phyloP scores from a whole-genome alignment of 1,284 basidiomycete species.

The Apiotrichum gamsii region DNA sequence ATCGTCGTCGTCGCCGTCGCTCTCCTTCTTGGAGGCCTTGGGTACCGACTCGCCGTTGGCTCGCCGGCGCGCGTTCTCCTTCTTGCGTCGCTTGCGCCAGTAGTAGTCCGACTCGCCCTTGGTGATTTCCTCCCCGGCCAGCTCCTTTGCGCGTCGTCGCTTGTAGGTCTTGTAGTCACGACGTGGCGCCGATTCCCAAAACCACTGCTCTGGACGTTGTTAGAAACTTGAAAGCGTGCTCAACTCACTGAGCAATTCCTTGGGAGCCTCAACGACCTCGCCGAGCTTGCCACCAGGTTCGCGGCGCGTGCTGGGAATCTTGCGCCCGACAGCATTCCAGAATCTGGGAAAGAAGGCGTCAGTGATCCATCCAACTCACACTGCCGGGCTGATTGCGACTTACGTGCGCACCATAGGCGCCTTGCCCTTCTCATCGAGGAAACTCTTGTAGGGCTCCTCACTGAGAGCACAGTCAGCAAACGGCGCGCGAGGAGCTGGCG shows the following conservation, averaged over 20 bases:
- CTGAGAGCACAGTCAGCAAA: too few relatives aligned
- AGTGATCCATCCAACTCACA: too few relatives aligned
- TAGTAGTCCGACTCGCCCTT: conserved; percentile 35
- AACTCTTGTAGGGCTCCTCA: conserved; percentile 9
- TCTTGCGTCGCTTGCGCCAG: conserved; percentile 13
- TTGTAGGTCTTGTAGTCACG: conserved; percentile 21
- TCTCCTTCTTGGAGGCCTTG: neutral
- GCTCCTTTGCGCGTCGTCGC: conserved; percentile 22
- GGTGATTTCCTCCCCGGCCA: conserved; percentile 7
- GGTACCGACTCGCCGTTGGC: neutral
- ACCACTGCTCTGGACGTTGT: conserved; percentile 18
- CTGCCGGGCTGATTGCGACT: too few relatives aligned
- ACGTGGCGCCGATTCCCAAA: conserved; percentile 12
- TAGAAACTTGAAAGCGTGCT: neutral
- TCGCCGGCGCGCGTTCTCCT: conserved; percentile 1
- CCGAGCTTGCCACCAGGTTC: conserved; percentile 17
- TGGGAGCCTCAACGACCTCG: conserved; percentile 18
- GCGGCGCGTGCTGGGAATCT: conserved; percentile 1
- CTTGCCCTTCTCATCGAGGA: conserved; percentile 6
- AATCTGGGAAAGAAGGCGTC: too few relatives aligned
- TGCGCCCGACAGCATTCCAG: conserved; percentile 17
- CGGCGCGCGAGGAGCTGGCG: too few relatives aligned
- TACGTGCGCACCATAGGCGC: conserved; percentile 9
- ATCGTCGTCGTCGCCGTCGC: neutral
- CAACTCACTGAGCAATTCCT: conserved; percentile 22